Conservation (phyloP, 2,329 filamentous ascomycete genomes). For the Calonectria pseudoreteaudii region DNA sequence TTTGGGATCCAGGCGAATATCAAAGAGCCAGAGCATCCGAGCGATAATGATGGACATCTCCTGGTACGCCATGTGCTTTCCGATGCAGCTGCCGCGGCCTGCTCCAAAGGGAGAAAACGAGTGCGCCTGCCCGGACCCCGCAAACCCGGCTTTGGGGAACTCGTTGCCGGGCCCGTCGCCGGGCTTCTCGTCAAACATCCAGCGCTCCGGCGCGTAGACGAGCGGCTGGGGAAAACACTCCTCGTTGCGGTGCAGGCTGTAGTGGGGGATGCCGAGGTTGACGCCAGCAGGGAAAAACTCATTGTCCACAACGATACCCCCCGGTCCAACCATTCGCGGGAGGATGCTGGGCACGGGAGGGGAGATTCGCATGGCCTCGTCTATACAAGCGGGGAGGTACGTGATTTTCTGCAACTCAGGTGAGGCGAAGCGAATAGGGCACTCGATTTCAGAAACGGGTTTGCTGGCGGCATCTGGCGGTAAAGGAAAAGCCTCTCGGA, state of each 20-base stretch:
- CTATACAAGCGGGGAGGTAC: background rate
- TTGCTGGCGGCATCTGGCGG: background rate
- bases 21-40: background rate
- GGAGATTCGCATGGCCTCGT: conserved; percentile 6
- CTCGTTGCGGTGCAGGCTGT: conserved; percentile 8
- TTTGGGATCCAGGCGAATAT: background rate
- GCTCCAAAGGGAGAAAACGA: background rate
- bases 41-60: conserved; percentile 7
- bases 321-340: background rate
- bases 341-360: conserved; percentile 1
- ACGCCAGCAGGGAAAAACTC: conserved; percentile 3
- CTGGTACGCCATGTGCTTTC: conserved; percentile 11
- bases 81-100: conserved; percentile 2
- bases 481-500: background rate
- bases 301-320: conserved; percentile 1
- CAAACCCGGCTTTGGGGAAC: background rate
- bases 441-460: background rate
- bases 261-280: background rate
- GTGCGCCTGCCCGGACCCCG: background rate
- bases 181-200: background rate
- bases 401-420: background rate
- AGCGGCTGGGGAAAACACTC: background rate
- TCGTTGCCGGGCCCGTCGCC: background rate
- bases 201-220: conserved; percentile 2
- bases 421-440: background rate